Evolutionary conservation across 2,329 filamentous ascomycete genomes (phyloP).

Genomic region (Colletotrichum sp.): DNA sequence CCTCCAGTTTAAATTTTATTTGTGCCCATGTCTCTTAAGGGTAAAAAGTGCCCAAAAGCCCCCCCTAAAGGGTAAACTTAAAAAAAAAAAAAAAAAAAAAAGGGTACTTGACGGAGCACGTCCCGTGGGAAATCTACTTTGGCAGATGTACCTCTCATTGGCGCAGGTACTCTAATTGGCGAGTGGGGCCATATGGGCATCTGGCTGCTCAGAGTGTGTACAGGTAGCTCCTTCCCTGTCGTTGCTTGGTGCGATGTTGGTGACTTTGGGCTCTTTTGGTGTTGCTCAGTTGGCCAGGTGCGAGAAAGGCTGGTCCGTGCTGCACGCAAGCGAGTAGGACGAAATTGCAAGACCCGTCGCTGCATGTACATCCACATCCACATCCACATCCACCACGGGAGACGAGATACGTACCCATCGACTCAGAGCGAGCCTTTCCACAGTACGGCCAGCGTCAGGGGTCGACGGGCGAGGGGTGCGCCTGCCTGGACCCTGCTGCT

Average conservation of each 20-base stretch:
- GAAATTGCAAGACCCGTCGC: conserved; percentile 21
- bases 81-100: not conserved
- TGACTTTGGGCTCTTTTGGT: not conserved
- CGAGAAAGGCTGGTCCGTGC: conserved; percentile 10
- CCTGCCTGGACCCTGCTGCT: conserved; percentile 13
- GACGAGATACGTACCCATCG: not conserved
- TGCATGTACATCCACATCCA: not conserved
- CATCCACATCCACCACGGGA: not conserved
- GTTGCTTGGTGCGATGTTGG: not conserved
- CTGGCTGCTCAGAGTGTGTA: not conserved
- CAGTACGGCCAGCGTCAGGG: conserved; percentile 7
- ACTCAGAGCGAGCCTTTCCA: conserved; percentile 13
- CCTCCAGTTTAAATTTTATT: too few species aligned
- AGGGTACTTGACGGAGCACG: not conserved
- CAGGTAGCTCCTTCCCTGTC: conserved; percentile 15
- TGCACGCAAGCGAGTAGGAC: conserved; percentile 17
- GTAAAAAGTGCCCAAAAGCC: not conserved
- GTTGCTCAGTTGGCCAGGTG: conserved; percentile 5
- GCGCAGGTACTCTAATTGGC: not conserved
- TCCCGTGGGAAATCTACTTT: not conserved
- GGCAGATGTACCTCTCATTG: not conserved
- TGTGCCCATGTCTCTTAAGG: too few species aligned
- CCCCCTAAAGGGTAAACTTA: fast-evolving
- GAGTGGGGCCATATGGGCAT: not conserved
- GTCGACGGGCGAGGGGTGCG: not conserved